These are phyloP conservation scores for Epichloe gansuensis DNA, from an alignment of 2,329 filamentous ascomycete genomes.

Conservation along the genomic window DNA sequence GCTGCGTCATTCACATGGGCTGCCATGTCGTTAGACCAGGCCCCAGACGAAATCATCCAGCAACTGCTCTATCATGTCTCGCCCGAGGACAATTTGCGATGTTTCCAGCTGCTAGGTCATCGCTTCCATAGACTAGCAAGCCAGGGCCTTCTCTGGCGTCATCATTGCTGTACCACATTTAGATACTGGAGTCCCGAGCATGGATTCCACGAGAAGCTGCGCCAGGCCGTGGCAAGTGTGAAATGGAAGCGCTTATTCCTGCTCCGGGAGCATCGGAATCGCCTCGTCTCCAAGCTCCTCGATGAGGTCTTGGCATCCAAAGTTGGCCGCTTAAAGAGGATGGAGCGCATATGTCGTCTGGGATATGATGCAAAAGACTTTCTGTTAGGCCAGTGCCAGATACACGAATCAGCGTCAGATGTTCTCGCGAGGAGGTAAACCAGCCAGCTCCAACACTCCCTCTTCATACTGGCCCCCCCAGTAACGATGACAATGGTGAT, in stretches of 20 bases:
- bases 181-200: conserved; percentile 62
- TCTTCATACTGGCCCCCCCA: not conserved
- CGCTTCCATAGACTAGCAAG: conserved; percentile 53
- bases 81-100: conserved; percentile 39
- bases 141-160: conserved; percentile 67
- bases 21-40: conserved; percentile 27
- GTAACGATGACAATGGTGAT: conserved; percentile 1
- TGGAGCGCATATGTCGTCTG: conserved; percentile 55
- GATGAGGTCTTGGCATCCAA: conserved; percentile 60
- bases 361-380: conserved; percentile 87
- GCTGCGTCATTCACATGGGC: conserved; percentile 8
- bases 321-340: conserved; percentile 53
- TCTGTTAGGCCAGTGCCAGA: conserved; percentile 52
- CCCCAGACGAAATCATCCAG: conserved; percentile 79
- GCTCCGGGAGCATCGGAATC: conserved; percentile 39
- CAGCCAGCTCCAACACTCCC: not conserved
- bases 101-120: conserved; percentile 42
- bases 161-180: conserved; percentile 58
- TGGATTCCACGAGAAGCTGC: conserved; percentile 43
- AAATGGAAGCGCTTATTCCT: conserved; percentile 65
- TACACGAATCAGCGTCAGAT: conserved; percentile 51
- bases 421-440: conserved; percentile 57
- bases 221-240: conserved; percentile 38
- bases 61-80: conserved; percentile 55
- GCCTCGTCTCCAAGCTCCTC: conserved; percentile 39